Conservation (phyloP, 495 filamentous ascomycete genomes). For the Talaromyces proteolyticus region DNA sequence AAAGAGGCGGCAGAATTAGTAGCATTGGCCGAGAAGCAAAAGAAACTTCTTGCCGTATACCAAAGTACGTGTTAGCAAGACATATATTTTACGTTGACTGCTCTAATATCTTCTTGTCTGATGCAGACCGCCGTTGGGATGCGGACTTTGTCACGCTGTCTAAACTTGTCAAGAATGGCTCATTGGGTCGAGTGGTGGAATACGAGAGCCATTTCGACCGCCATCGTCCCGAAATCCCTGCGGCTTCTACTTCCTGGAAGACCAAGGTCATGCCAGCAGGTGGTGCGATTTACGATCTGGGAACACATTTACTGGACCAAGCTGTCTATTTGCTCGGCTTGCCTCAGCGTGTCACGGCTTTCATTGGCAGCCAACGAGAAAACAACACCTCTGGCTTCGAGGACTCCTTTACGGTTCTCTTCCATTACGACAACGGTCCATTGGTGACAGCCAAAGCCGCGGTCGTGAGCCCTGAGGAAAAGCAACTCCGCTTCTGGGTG, state of each 20-base stretch:
- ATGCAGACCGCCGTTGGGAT: conserved; percentile 69
- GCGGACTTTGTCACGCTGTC: conserved; percentile 76
- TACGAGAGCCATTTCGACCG: conserved; percentile 85
- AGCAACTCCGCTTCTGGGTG: conserved; percentile 76
- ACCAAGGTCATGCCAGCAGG: conserved; percentile 60
- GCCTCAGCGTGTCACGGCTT: conserved; percentile 61
- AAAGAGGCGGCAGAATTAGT: conserved; percentile 68
- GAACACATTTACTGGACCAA: conserved; percentile 81
- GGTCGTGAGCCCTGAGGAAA: conserved; percentile 62
- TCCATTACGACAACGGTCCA: conserved; percentile 56
- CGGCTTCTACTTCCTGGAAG: conserved; percentile 59
- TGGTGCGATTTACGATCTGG: conserved; percentile 76
- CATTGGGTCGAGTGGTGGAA: conserved; percentile 64
- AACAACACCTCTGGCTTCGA: conserved; percentile 52
- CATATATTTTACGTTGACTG: background rate
- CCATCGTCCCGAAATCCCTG: conserved; percentile 52
- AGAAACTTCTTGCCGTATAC: conserved; percentile 69
- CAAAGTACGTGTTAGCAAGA: conserved; percentile 51
- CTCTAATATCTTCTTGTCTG: conserved; percentile 7
- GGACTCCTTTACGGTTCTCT: conserved; percentile 62
- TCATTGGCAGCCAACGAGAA: conserved; percentile 60
- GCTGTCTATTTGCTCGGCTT: conserved; percentile 71
- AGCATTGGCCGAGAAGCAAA: conserved; percentile 53
- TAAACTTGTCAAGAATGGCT: conserved; percentile 48
- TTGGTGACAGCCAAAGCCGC: conserved; percentile 64